Percentiles rank a stretch among this genome's conserved stretches.
Evolutionary conservation across 768 basidiomycete genomes (phyloP).

Genomic region (Dendrothele bispora): DNA sequence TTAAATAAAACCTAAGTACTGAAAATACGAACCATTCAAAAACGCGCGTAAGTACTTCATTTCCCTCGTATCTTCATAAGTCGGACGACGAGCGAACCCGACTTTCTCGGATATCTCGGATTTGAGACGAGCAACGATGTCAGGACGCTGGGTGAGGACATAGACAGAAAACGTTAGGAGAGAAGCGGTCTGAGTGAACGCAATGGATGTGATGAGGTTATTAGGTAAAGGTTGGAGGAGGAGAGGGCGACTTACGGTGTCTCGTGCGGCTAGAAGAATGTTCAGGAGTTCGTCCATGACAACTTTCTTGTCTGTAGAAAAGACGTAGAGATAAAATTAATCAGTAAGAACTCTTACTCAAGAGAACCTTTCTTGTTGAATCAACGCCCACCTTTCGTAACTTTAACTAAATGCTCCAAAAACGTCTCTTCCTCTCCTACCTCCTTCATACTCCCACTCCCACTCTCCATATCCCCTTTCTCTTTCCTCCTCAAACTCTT

Average conservation of each 20-base stretch:
- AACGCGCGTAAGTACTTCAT: conserved; percentile 62
- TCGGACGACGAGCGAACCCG: conserved; percentile 43
- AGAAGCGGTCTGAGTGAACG: conserved; percentile 53
- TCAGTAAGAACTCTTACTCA: conserved; percentile 1
- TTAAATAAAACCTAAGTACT: too few relatives aligned
- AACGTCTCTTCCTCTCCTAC: conserved; percentile 44
- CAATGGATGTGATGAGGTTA: too few relatives aligned
- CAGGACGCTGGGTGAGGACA: conserved; percentile 53
- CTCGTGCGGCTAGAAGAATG: conserved; percentile 43
- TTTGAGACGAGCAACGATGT: conserved; percentile 44
- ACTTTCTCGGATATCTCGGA: conserved; percentile 48
- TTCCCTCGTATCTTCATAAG: conserved; percentile 53
- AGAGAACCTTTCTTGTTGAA: too few relatives aligned
- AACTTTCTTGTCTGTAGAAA: conserved; percentile 34
- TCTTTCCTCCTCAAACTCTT: conserved; percentile 38
- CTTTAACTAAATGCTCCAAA: conserved; percentile 53
- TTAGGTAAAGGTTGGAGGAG: too few relatives aligned
- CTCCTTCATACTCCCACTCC: conserved; percentile 13
- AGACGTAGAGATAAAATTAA: conserved; percentile 6
- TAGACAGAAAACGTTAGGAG: conserved; percentile 55
- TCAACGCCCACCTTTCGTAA: conserved; percentile 54
- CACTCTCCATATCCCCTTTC: conserved; percentile 9
- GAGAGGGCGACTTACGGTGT: conserved; percentile 32
- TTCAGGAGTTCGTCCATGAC: conserved; percentile 46
- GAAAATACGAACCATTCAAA: conserved; percentile 47